Evolutionary conservation across 2,329 filamentous ascomycete species (phyloP), one percentile per base, ranked within the genome.

Genomic region (Mycosphaerelloides madeirae): DNA sequence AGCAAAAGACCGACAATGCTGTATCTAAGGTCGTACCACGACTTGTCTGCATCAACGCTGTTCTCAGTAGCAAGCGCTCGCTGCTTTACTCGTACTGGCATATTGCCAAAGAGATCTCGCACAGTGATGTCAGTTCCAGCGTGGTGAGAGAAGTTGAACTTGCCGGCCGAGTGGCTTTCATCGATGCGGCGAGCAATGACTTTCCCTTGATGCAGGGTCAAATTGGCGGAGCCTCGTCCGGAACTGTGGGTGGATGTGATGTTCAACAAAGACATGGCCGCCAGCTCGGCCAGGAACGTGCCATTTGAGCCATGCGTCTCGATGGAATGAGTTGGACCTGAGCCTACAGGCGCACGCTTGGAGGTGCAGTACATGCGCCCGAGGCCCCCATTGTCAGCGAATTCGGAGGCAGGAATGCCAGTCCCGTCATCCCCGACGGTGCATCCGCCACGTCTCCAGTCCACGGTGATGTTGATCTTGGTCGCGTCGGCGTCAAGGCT

Each of bases 21-120:
- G 38, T 70, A 74, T 49, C 79, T 76, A 13, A 95, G 66, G 1
- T 65, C 65, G 20, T 81, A 76, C 80, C 86, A 91, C 41, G 85
- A 76, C 52, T 76, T 84, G 15, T 76, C 74, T 3, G 76, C 65
- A 37, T 82, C 70, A 18, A 71, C 60, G 9, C 46, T 73, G 53
- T 54, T 72, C 74, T 57, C 79, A 70, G 31, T 73, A 63, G 52
- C 67, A 3, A 80, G 55, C 0, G 78, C 78, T 50, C 89, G 78
- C 56, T 89, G 85, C 62, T 93, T 95, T 19, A 94, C 83, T 12
- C 91, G 81, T 11, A 96, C 91, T 0, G 91, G 89, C 79, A 96
- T 87, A 46, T 83, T 85, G 0, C 90, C 89, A 66, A 96, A 97
- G 1, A 96, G 71, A 62, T 95, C 83, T 44, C 83, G 79, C 5